phyloP scores from a whole-genome alignment of 495 filamentous ascomycete genomes.

The Lindgomyces ingoldianus region DNA sequence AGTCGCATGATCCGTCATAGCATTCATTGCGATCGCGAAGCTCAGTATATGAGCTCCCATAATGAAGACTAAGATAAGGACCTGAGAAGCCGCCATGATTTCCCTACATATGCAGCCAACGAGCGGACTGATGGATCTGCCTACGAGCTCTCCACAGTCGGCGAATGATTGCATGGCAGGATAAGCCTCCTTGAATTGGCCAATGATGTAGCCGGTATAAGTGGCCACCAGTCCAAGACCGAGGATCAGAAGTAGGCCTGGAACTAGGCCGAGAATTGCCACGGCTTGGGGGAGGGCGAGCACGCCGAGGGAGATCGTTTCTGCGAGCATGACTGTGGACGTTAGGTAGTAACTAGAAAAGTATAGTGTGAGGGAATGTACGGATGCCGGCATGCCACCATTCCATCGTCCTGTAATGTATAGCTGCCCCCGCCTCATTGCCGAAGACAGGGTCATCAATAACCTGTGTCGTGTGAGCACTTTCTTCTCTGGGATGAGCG shows the following conservation, averaged over 20 bases:
- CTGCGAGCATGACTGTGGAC: constrained; percentile 43
- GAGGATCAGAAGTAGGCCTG: constrained; percentile 58
- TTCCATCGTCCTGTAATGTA: constrained; percentile 29
- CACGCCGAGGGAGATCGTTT: constrained; percentile 45
- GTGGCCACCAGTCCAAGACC: constrained; percentile 65
- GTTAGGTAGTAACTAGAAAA: not conserved
- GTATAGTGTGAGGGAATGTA: not conserved
- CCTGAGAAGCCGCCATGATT: constrained; percentile 62
- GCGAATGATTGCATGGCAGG: constrained; percentile 73
- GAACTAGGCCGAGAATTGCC: constrained; percentile 40
- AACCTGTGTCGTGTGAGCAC: constrained; percentile 13
- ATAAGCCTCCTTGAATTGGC: constrained; percentile 71
- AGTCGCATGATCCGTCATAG: constrained; percentile 60
- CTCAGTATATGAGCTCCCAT: constrained; percentile 75
- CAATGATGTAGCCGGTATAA: constrained; percentile 77
- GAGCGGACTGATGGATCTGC: not conserved
- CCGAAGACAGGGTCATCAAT: constrained; percentile 25
- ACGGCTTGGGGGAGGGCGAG: constrained; percentile 41
- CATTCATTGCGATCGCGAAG: constrained; percentile 71
- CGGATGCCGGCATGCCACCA: constrained; percentile 32
- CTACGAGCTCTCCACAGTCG: constrained; percentile 68
- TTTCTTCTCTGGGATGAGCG: not conserved
- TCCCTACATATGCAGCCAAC: constrained; percentile 64
- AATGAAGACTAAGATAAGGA: constrained; percentile 71
- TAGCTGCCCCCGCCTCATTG: constrained; percentile 27